A percentile compares a stretch with the other conserved stretches of the same genome.
Conservation (phyloP, 2,329 filamentous ascomycete genomes). For the Paraconiothyrium brasiliense region DNA sequence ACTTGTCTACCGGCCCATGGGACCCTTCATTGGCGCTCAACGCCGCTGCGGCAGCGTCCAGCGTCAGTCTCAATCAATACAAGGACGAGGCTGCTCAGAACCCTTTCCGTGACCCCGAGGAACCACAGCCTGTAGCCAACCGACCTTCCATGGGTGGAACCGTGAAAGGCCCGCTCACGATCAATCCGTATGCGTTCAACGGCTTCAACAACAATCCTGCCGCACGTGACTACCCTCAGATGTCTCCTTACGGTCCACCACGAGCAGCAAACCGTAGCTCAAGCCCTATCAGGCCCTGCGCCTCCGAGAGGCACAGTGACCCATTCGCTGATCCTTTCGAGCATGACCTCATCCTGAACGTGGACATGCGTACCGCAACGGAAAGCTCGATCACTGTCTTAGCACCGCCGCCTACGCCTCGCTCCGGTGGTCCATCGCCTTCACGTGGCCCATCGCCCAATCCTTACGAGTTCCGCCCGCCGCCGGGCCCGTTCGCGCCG, state of each 20-base stretch:
- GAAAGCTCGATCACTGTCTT: slow-evolving; percentile 38
- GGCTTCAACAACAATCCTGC: slow-evolving; percentile 18
- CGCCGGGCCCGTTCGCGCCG: slow-evolving; percentile 16
- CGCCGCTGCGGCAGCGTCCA: slow-evolving; percentile 11
- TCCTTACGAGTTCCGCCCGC: slow-evolving; percentile 15
- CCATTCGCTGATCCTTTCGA: slow-evolving; percentile 39
- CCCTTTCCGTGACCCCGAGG: slow-evolving; percentile 30
- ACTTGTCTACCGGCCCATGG: slow-evolving; percentile 8
- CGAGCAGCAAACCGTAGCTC: slow-evolving; percentile 14
- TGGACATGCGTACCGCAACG: slow-evolving; percentile 39
- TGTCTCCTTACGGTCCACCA: slow-evolving; percentile 31
- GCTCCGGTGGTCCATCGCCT: slow-evolving; percentile 18
- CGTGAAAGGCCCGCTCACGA: slow-evolving; percentile 26
- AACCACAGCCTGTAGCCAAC: slow-evolving; percentile 34
- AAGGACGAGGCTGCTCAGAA: slow-evolving; percentile 20
- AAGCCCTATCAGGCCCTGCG: slow-evolving; percentile 20
- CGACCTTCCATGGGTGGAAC: slow-evolving; percentile 26
- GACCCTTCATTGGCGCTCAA: slow-evolving; percentile 16
- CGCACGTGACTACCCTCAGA: slow-evolving; percentile 30
- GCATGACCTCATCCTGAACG: slow-evolving; percentile 40
- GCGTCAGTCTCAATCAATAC: slow-evolving; percentile 14
- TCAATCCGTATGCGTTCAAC: slow-evolving; percentile 29
- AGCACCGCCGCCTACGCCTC: slow-evolving; percentile 34
- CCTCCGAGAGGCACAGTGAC: slow-evolving; percentile 27
- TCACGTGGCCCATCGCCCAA: slow-evolving; percentile 18